These are phyloP conservation scores for Solanum corneliomulleri DNA, from an alignment of 257 asterid genomes.

Conservation along the genomic window DNA sequence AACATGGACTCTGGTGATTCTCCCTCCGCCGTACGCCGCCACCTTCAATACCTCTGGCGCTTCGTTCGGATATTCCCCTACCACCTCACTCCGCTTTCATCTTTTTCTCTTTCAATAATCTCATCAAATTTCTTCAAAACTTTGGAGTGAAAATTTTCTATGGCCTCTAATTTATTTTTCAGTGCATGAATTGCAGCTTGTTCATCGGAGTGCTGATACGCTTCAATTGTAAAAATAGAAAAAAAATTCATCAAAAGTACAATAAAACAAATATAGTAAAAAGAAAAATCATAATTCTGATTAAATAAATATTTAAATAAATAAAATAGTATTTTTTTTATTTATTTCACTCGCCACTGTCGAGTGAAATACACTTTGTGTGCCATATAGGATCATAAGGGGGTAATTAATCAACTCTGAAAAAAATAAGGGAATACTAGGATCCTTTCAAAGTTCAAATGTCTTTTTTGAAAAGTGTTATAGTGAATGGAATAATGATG, in stretches of 20 bases:
- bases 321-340: too few species aligned
- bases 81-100: not conserved
- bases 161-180: not conserved
- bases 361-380: not conserved
- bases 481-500: too few species aligned
- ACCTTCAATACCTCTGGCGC: not conserved
- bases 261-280: not conserved
- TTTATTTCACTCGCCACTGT: not conserved
- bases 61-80: not conserved
- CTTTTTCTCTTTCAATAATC: not conserved
- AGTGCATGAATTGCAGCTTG: not conserved
- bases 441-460: not conserved
- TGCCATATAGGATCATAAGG: not conserved
- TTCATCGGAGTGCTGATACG: not conserved
- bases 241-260: too few species aligned
- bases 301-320: too few species aligned
- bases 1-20: not conserved
- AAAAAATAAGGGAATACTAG: not conserved
- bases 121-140: not conserved
- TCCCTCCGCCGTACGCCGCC: not conserved
- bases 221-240: too few species aligned
- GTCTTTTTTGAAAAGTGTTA: not conserved
- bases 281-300: too few species aligned
- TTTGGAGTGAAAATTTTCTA: not conserved
- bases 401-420: not conserved